These are phyloP conservation scores for Recurvomyces mirabilis DNA, from an alignment of 495 filamentous ascomycete species.

Conservation along the genomic window DNA sequence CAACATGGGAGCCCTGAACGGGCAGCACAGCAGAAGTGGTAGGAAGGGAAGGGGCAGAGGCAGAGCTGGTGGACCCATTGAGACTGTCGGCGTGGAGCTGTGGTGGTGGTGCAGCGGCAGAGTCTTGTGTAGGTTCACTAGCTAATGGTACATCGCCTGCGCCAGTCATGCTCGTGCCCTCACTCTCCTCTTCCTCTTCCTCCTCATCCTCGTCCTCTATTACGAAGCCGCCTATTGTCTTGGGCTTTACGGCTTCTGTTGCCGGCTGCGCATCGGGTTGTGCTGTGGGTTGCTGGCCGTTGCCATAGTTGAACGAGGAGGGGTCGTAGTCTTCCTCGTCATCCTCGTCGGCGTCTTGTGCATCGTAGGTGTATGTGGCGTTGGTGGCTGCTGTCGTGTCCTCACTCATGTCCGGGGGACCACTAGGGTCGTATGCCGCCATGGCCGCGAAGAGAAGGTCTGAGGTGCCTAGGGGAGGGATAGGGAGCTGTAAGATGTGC, in stretches of 20 bases:
- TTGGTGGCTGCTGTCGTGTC: not conserved
- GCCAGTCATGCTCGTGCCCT: not conserved
- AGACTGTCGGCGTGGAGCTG: slow-evolving; percentile 40
- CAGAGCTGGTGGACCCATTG: slow-evolving; percentile 49
- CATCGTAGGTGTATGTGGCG: slow-evolving; percentile 4
- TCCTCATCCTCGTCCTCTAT: slow-evolving; percentile 52
- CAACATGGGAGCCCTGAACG: slow-evolving; percentile 34
- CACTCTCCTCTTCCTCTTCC: slow-evolving; percentile 37
- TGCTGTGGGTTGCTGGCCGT: slow-evolving; percentile 2
- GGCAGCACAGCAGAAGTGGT: slow-evolving; percentile 44
- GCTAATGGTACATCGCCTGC: slow-evolving; percentile 18
- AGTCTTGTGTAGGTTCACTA: slow-evolving; percentile 24
- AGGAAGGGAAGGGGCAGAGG: slow-evolving; percentile 28
- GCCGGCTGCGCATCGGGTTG: not conserved
- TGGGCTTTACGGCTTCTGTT: slow-evolving; percentile 31
- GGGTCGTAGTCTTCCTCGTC: slow-evolving; percentile 34
- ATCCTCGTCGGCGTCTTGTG: slow-evolving; percentile 12
- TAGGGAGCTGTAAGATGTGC: not conserved
- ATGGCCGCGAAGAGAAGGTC: not conserved
- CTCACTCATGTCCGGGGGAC: slow-evolving; percentile 4
- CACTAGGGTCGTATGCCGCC: slow-evolving; percentile 18
- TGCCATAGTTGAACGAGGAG: slow-evolving; percentile 17
- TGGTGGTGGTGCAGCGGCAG: slow-evolving; percentile 18
- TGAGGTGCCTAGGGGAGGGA: not conserved
- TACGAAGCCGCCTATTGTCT: slow-evolving; percentile 69